Evolutionary conservation across 2,329 filamentous ascomycete genomes (phyloP).

Genomic region (Aspergillus flavus): DNA sequence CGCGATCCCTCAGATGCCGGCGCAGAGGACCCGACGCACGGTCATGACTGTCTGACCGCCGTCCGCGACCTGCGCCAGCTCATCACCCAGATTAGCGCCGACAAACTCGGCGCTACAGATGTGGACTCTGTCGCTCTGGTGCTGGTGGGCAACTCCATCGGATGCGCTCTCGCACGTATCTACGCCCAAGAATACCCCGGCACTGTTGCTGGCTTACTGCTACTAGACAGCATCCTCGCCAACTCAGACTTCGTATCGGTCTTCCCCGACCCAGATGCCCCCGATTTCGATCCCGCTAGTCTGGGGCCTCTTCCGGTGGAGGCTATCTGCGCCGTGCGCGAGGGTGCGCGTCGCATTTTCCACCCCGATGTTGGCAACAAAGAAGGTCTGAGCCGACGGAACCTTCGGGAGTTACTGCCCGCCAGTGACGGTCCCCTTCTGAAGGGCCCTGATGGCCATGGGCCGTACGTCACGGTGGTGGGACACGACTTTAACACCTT

Average conservation of each 20-base stretch:
- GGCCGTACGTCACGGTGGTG: constrained; percentile 52
- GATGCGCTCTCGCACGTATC: constrained; percentile 55
- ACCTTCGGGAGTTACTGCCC: constrained; percentile 49
- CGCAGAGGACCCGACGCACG: constrained; percentile 27
- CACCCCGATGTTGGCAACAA: constrained; percentile 53
- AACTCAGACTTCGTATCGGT: constrained; percentile 59
- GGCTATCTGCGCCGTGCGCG: constrained; percentile 37
- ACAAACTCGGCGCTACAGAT: constrained; percentile 27
- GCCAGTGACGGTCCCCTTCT: constrained; percentile 46
- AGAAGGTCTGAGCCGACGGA: constrained; percentile 55
- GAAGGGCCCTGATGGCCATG: constrained; percentile 34
- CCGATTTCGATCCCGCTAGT: constrained; percentile 45
- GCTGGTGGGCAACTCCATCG: constrained; percentile 56
- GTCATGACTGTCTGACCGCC: neutral
- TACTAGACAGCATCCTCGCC: constrained; percentile 62
- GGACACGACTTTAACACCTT: constrained; percentile 59
- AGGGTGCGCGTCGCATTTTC: constrained; percentile 45
- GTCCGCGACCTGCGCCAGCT: constrained; percentile 47
- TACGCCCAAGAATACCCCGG: constrained; percentile 53
- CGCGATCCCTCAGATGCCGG: constrained; percentile 44
- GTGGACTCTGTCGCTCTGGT: constrained; percentile 39
- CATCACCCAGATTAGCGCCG: constrained; percentile 41
- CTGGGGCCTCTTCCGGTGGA: constrained; percentile 42
- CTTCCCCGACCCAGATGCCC: constrained; percentile 57
- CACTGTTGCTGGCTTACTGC: constrained; percentile 50